These are phyloP conservation scores for Suillus decipiens DNA, from an alignment of 768 basidiomycete genomes.

Conservation along the genomic window DNA sequence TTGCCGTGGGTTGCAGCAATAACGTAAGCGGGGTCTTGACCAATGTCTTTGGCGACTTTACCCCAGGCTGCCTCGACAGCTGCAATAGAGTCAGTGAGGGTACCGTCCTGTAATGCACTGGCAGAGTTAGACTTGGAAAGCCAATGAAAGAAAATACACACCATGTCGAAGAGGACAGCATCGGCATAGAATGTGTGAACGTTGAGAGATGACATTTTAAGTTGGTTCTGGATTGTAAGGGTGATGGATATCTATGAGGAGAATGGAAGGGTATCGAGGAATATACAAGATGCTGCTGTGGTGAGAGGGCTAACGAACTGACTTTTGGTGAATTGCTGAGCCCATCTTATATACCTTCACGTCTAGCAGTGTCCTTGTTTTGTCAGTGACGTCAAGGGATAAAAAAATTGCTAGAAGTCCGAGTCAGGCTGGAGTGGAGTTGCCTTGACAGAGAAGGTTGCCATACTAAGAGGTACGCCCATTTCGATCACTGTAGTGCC, in stretches of 20 bases:
- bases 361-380: background rate
- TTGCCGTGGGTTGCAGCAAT: constrained; percentile 80
- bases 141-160: constrained; percentile 29
- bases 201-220: constrained; percentile 25
- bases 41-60: constrained; percentile 68
- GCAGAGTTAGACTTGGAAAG: constrained; percentile 26
- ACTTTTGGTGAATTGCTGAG: background rate
- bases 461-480: background rate
- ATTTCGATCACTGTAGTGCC: background rate
- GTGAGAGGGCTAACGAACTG: background rate
- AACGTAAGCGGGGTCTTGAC: constrained; percentile 64
- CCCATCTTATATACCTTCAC: constrained; percentile 23
- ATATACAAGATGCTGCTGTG: background rate
- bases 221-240: constrained; percentile 8
- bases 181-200: constrained; percentile 49
- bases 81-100: constrained; percentile 71
- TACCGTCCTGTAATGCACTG: constrained; percentile 54
- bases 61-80: constrained; percentile 79
- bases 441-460: constrained; percentile 12
- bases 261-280: constrained; percentile 7
- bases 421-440: constrained; percentile 8
- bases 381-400: constrained; percentile 33
- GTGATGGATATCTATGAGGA: background rate
- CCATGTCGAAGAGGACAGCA: constrained; percentile 72
- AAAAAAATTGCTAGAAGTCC: constrained; percentile 1